Evolutionary conservation across 139 green algal genomes (phyloP), one percentile per base, ranked within the genome.

Genomic region (Chlamydomonas sphaeroides): DNA sequence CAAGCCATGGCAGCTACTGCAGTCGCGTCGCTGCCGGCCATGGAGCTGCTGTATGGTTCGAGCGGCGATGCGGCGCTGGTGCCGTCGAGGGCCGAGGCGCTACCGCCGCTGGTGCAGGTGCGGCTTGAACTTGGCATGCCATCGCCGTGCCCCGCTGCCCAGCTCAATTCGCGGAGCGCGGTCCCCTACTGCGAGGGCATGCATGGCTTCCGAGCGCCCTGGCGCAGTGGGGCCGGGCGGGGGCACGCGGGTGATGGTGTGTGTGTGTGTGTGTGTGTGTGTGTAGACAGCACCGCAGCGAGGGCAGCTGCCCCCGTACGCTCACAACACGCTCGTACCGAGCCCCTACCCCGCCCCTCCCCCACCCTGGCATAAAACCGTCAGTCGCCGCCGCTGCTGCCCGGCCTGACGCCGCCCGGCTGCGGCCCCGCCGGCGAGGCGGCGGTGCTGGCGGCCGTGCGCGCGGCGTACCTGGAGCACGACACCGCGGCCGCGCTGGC

Each of bases 31-130:
- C 57, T 69, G 4, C 72, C 72, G 1, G 14, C 26, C 6, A 80
- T 80, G 72, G 72, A 80, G 56, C 72, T 80, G 30, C 30, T 80
- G 30, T 80, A 80, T 57, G 72, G 72, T 57, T 68, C 72, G 0
- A 56, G 72, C 41, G 72, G 72, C 1, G 72, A 80, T 42, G 72
- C 72, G 4, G 57, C 57, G 0, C 56, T 80, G 28, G 56, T 80
- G 28, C 72, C 72, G 4, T 28, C 56, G 28, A 35, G 38, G 7
- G 72, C 56, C 25, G 56, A 68, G 36, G 10, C 33, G 33, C 66
- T 80, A 56, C 72, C 72, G 6, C 38, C 56, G 5, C 39, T 80
- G 2, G 72, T 80, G 28, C 72, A 80, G 72, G 72, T 79, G 69
- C 39, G 66, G 6, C n/a, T n/a, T n/a, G n/a, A n/a, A n/a, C n/a